Evolutionary conservation across 1,284 basidiomycete species (phyloP), one percentile per base, ranked within the genome.

Genomic region (Cutaneotrichosporon daszewskae): DNA sequence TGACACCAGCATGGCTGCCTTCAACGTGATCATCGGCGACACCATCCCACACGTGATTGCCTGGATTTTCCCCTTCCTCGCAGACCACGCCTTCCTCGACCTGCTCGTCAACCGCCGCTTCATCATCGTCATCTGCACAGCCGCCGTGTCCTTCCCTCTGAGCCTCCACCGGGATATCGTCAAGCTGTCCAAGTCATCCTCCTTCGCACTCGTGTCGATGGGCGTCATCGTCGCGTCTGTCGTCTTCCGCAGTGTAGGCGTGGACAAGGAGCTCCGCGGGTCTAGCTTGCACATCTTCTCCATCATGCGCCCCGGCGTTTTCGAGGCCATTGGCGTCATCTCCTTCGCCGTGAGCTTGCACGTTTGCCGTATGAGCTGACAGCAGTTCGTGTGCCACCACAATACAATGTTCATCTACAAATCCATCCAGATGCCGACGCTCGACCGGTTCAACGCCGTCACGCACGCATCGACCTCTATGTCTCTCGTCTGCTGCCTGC

Each of bases 121-220:
- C 69, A 76, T 96, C 66, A 91, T 94, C 55, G 75, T 80, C 40
- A 75, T 91, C 38, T 86, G 85, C 72, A 95, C 90, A 1, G 70
- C 87, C 44, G 80, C 82, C 58, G 82, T 97, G 45, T 94, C 91
- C 5, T 98, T 91, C 65, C 95, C 95, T 0, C 79, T 99, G 26
- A 94, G 88, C 5, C 78, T 99, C 16, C 90, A 98, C 67, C 86
- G 94, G 41, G 90, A 96, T 69, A 98, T 99, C 58, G 87, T 95
- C 72, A 97, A 95, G 69, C 82, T 99, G 24, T 85, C 90, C 23
- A 84, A 91, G 43, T 91, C 91, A 4, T 92, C 87, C 25, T 83
- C 85, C 1, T 80, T 99, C 46, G 89, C 88, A 11, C 79, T 89
- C 18, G 64, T 91, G 29, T 88, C 90, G 54, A 99, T 99, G 94